These are phyloP conservation scores for Apiotrichum gracile DNA, from an alignment of 1,284 basidiomycete genomes.

Conservation along the genomic window DNA sequence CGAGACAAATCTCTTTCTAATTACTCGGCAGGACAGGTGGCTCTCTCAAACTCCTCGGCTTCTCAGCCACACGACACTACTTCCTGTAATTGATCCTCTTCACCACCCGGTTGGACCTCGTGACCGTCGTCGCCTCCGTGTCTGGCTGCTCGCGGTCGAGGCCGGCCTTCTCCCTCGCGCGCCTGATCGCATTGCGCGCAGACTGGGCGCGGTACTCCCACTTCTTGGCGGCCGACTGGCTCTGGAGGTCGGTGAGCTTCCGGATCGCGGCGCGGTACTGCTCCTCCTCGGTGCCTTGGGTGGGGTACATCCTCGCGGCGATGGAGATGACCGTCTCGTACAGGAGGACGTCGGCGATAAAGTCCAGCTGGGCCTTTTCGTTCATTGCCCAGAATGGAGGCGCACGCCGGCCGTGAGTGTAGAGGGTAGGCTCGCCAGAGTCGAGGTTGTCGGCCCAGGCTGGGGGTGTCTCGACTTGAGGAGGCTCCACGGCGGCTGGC, in stretches of 20 bases:
- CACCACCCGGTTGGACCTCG: background rate
- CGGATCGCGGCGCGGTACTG: background rate
- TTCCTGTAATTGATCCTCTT: too few relatives aligned
- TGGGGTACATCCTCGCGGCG: background rate
- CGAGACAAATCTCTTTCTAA: too few relatives aligned
- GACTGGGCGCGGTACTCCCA: background rate
- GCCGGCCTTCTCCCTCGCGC: background rate
- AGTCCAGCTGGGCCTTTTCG: conserved; percentile 5
- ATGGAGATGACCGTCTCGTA: conserved; percentile 28
- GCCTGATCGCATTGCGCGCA: background rate
- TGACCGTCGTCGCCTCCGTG: background rate
- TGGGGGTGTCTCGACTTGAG: too few relatives aligned
- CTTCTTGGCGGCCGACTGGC: too few relatives aligned
- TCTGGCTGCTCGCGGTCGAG: background rate
- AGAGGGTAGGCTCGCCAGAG: conserved; percentile 4
- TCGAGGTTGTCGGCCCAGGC: too few relatives aligned
- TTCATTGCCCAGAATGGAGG: conserved; percentile 19
- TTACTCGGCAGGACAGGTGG: too few relatives aligned
- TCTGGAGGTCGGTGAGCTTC: background rate
- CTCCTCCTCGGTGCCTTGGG: background rate
- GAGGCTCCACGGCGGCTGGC: too few relatives aligned
- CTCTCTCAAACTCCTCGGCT: too few relatives aligned
- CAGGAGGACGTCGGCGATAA: conserved; percentile 20
- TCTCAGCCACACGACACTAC: too few relatives aligned
- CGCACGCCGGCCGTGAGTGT: too few relatives aligned